These are phyloP conservation scores for Cordyceps pruinosa DNA, from an alignment of 2,329 filamentous ascomycete species.

Conservation along the genomic window DNA sequence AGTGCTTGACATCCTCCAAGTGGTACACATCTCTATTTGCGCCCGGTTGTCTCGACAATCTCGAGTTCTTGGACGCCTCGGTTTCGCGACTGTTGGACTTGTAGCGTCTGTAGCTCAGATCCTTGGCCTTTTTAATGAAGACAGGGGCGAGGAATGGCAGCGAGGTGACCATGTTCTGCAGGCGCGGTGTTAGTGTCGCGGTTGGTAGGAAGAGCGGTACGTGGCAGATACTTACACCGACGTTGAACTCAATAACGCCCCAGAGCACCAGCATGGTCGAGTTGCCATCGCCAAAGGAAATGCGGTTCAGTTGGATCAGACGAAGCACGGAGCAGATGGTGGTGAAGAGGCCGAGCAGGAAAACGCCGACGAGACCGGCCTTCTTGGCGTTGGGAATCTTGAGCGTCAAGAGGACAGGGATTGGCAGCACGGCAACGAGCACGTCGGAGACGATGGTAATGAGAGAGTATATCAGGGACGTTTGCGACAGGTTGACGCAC, in stretches of 20 bases:
- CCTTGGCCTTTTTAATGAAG: slow-evolving; percentile 34
- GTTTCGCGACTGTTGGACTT: slow-evolving; percentile 21
- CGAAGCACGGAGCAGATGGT: slow-evolving; percentile 48
- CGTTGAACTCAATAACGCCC: slow-evolving; percentile 51
- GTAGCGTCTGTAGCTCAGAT: slow-evolving; percentile 33
- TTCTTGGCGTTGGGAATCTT: slow-evolving; percentile 43
- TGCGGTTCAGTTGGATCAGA: slow-evolving; percentile 43
- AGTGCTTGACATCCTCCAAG: slow-evolving; percentile 27
- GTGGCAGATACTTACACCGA: slow-evolving; percentile 26
- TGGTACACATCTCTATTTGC: slow-evolving; percentile 28
- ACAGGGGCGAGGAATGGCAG: slow-evolving; percentile 39
- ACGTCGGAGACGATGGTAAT: slow-evolving; percentile 47
- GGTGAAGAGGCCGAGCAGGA: slow-evolving; percentile 47
- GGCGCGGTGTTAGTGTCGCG: background rate
- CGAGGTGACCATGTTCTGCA: slow-evolving; percentile 39
- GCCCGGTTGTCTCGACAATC: slow-evolving; percentile 12
- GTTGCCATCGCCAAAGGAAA: slow-evolving; percentile 45
- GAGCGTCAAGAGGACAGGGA: slow-evolving; percentile 42
- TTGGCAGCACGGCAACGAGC: slow-evolving; percentile 42
- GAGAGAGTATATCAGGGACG: slow-evolving; percentile 43
- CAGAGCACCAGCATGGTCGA: slow-evolving; percentile 50
- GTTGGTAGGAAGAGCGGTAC: no score
- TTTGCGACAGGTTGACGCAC: slow-evolving; percentile 39
- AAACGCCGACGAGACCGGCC: slow-evolving; percentile 42
- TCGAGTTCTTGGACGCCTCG: slow-evolving; percentile 13